These are phyloP conservation scores for Capronia americana DNA, from an alignment of 2,329 filamentous ascomycete species.

Conservation along the genomic window DNA sequence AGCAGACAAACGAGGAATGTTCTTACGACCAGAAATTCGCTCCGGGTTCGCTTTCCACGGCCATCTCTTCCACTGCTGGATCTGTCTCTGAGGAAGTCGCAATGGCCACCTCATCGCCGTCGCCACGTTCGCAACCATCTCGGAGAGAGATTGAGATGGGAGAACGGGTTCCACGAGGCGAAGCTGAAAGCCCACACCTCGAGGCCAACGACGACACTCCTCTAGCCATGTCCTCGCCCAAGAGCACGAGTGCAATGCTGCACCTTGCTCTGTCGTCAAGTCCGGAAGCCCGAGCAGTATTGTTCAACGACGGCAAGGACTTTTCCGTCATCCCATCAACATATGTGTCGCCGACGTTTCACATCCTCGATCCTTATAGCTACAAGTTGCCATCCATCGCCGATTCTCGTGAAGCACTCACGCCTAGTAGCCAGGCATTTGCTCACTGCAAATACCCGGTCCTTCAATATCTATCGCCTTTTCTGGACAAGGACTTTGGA, in stretches of 20 bases:
- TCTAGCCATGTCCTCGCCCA: conserved; percentile 22
- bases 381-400: conserved; percentile 36
- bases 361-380: conserved; percentile 35
- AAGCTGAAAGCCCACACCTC: neutral
- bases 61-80: conserved; percentile 12
- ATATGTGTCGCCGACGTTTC: conserved; percentile 35
- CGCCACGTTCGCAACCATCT: conserved; percentile 10
- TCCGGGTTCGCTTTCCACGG: conserved; percentile 2
- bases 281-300: conserved; percentile 15
- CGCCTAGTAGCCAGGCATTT: conserved; percentile 30
- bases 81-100: conserved; percentile 9
- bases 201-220: conserved; percentile 9
- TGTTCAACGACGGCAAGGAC: conserved; percentile 28
- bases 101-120: neutral
- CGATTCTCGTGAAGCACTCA: conserved; percentile 31
- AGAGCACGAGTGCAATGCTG: conserved; percentile 26
- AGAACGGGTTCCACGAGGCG: too few species aligned
- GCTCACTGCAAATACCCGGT: conserved; percentile 31
- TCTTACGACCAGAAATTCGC: conserved; percentile 25
- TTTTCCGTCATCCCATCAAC: conserved; percentile 30
- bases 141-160: conserved; percentile 5
- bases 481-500: conserved; percentile 33
- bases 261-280: conserved; percentile 21
- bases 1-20: conserved; percentile 30
- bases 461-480: conserved; percentile 34